phyloP scores from a whole-genome alignment of 768 basidiomycete genomes.

The Mrakia gelida region DNA sequence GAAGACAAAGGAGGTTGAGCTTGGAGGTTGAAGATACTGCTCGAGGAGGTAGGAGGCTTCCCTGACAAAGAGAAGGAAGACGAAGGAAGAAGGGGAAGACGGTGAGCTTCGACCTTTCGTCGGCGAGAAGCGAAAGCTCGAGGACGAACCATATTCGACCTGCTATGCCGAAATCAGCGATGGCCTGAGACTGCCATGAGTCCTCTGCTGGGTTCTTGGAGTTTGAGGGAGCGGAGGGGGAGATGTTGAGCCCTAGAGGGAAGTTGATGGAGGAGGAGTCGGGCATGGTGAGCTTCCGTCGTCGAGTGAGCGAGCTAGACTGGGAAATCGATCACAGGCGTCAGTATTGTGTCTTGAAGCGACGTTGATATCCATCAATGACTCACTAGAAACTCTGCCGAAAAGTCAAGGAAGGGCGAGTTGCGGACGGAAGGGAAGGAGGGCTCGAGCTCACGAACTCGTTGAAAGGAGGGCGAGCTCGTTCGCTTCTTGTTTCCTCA shows the following conservation, averaged over 20 bases:
- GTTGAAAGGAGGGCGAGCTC: too few species aligned
- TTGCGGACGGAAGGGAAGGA: too few species aligned
- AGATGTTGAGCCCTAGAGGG: neutral
- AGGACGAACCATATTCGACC: conserved; percentile 1
- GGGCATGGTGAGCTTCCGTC: too few species aligned
- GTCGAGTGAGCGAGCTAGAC: too few species aligned
- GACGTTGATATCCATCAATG: too few species aligned
- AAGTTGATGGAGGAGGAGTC: neutral
- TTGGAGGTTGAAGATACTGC: conserved; percentile 14
- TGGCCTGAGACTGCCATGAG: neutral
- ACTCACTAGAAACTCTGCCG: too few species aligned
- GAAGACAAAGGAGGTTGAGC: neutral
- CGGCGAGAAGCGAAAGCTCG: neutral
- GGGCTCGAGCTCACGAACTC: too few species aligned
- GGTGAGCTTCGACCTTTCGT: neutral
- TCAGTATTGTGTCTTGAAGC: too few species aligned
- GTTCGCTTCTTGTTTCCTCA: too few species aligned
- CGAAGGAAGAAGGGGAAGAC: neutral
- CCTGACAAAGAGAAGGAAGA: neutral
- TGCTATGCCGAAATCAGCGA: conserved; percentile 2
- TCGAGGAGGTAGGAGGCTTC: conserved; percentile 13
- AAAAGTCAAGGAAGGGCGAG: too few species aligned
- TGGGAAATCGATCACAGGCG: too few species aligned
- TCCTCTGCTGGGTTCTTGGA: neutral
- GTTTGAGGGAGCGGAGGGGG: neutral